Base-by-base conservation (phyloP, 2,329 filamentous ascomycete species). In the Exophiala lecanii-corni region DNA sequence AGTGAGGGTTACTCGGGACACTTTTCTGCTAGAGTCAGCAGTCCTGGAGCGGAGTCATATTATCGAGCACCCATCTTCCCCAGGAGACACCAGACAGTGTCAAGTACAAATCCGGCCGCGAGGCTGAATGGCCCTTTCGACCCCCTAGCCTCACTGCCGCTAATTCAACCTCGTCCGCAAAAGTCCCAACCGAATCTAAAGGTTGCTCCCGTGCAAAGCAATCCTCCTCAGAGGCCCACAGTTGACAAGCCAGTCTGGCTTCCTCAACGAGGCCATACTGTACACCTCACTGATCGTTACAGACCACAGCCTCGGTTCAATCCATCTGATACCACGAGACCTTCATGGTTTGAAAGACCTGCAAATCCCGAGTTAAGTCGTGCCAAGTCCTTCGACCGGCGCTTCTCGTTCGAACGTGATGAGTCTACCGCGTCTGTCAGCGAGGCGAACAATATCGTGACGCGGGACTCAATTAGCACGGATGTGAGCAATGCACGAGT, bases 111-210 rank as follows among this genome's bases (percentile, higher is more conserved):
- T 40, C 54, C 55, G 32, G 49, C 53, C 32, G 54, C 55, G 18
- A 56, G 55, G 38, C 50, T 58, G 9, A 47, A 52, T 26, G 49
- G 49, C 9, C 57, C 55, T 2, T 59, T 58, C 39, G 55, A 60
- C 49, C 53, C 54, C 18, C 42, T 54, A 12, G 45, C 40, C 16
- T 34, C 40, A 21, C 26, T 43, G 18, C 42, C 46, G 16, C n/a
- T 26, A 16, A 25, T 42, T 13, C 46, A 43, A 36, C 38, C 44
- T 26, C 35, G 40, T 23, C 34, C 36, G 9, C 44, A 38, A 23
- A 31, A 25, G 21, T 51, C 44, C 20, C 39, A 41, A 36, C 44
- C 40, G 32, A 43, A 46, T 37, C 34, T 49, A 37, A 47, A 43
- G 21, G 31, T 9, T 26, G 36, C 19, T 2, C 31, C 28, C 17